phyloP scores from a whole-genome alignment of 2,329 filamentous ascomycete genomes.

The Penicillium sp. region DNA sequence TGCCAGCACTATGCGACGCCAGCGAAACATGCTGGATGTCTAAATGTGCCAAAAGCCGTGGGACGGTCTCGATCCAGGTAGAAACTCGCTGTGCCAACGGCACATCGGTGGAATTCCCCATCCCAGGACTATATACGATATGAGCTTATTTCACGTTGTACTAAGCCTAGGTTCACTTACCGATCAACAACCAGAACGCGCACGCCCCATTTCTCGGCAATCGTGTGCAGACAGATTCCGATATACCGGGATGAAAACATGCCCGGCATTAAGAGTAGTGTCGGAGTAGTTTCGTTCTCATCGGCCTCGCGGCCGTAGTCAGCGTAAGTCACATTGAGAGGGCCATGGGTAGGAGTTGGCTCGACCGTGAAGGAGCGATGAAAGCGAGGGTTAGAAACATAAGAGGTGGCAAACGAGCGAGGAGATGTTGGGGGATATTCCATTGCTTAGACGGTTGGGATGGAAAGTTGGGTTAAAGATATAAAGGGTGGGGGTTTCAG shows the following conservation, averaged over 20 bases:
- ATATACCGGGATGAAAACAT: conserved; percentile 6
- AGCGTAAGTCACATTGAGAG: conserved; percentile 4
- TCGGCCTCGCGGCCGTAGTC: conserved; percentile 1
- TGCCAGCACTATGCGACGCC: conserved; percentile 42
- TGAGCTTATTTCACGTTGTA: background rate
- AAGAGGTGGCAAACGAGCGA: background rate
- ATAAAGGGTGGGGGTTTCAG: background rate
- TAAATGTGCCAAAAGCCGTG: conserved; percentile 37
- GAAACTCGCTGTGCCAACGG: conserved; percentile 35
- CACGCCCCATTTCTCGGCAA: conserved; percentile 7
- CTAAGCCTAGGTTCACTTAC: background rate
- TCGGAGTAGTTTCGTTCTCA: background rate
- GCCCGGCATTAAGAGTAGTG: conserved; percentile 1
- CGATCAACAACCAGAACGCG: conserved; percentile 7
- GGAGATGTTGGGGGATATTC: background rate
- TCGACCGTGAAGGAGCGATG: conserved; percentile 5
- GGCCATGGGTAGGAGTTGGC: conserved; percentile 2
- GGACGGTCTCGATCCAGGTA: conserved; percentile 44
- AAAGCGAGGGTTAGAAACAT: conserved; percentile 5
- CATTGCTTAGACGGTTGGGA: background rate
- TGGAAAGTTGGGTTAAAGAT: no score
- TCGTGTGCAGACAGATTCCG: background rate
- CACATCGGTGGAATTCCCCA: conserved; percentile 44
- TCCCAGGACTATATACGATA: conserved; percentile 36
- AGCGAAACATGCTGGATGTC: conserved; percentile 40